Percentiles rank a stretch among this genome's conserved stretches.
Conservation (phyloP, 495 filamentous ascomycete species). For the Elasticomyces elasticus region DNA sequence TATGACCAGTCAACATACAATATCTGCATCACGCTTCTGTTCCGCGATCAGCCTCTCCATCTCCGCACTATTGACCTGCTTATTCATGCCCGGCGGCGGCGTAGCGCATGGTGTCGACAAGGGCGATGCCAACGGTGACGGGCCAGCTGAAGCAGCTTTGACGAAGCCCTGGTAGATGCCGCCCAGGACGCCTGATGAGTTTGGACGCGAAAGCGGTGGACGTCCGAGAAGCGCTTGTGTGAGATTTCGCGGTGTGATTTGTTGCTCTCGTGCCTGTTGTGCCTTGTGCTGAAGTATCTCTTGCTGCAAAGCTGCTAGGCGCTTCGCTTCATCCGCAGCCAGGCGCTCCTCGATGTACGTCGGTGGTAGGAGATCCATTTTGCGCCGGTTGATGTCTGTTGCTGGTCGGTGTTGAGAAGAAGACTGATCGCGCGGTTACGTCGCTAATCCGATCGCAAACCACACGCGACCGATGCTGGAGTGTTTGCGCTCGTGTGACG, state of each 20-base stretch:
- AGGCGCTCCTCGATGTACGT: constrained; percentile 7
- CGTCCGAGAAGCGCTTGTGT: constrained; percentile 2
- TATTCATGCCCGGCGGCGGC: background rate
- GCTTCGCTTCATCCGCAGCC: background rate
- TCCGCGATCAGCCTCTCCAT: constrained; percentile 8
- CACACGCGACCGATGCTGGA: background rate
- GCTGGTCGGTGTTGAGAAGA: background rate
- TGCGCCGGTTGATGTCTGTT: background rate
- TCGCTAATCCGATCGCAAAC: background rate
- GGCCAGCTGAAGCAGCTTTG: background rate
- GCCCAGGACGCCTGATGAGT: constrained; percentile 9
- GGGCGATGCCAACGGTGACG: background rate
- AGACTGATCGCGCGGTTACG: background rate
- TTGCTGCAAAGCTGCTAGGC: background rate
- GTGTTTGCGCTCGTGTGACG: background rate
- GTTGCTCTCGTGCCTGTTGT: background rate
- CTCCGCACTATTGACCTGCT: background rate
- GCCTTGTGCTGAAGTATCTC: background rate
- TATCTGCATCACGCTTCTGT: constrained; percentile 12
- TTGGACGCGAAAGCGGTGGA: constrained; percentile 4
- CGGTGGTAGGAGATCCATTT: background rate
- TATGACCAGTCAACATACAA: background rate
- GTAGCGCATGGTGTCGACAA: background rate
- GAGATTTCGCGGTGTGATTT: background rate
- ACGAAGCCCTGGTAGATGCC: constrained; percentile 15